Conservation (phyloP, 2,329 filamentous ascomycete genomes). For the Aspergillus sojae region DNA sequence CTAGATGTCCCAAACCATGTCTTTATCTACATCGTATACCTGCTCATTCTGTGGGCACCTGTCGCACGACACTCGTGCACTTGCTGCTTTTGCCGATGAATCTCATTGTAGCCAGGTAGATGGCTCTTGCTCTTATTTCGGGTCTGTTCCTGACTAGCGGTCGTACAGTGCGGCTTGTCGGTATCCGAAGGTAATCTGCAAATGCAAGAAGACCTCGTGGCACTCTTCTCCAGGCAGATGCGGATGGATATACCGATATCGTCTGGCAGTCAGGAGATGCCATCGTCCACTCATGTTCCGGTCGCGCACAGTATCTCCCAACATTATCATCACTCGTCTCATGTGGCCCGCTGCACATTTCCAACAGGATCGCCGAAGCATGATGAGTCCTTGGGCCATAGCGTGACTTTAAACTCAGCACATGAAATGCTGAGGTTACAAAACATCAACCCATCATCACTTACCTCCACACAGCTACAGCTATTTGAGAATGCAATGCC, state of each 20-base stretch:
- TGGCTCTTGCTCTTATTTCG: constrained; percentile 16
- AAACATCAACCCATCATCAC: constrained; percentile 64
- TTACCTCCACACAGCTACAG: constrained; percentile 74
- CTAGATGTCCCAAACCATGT: constrained; percentile 28
- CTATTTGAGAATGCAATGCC: constrained; percentile 76
- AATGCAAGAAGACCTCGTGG: constrained; percentile 78
- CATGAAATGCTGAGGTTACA: constrained; percentile 54
- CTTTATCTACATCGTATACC: constrained; percentile 40
- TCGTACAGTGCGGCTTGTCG: constrained; percentile 45
- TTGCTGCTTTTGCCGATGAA: constrained; percentile 41
- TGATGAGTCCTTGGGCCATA: constrained; percentile 6
- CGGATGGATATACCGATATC: constrained; percentile 54
- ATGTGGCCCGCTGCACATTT: constrained; percentile 56
- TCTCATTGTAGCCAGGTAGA: constrained; percentile 46
- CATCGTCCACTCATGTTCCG: constrained; percentile 42
- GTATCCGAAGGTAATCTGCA: constrained; percentile 56
- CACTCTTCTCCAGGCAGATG: constrained; percentile 76
- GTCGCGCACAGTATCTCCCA: constrained; percentile 76
- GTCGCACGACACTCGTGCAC: constrained; percentile 38
- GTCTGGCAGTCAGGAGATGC: constrained; percentile 35
- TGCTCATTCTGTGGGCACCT: constrained; percentile 43
- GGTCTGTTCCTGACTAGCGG: constrained; percentile 22
- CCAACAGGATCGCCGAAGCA: constrained; percentile 40
- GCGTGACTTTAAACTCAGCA: constrained; percentile 27
- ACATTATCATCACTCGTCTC: constrained; percentile 81